Base-by-base conservation (phyloP, 1,284 basidiomycete genomes). In the Afroboletus lepidellus region DNA sequence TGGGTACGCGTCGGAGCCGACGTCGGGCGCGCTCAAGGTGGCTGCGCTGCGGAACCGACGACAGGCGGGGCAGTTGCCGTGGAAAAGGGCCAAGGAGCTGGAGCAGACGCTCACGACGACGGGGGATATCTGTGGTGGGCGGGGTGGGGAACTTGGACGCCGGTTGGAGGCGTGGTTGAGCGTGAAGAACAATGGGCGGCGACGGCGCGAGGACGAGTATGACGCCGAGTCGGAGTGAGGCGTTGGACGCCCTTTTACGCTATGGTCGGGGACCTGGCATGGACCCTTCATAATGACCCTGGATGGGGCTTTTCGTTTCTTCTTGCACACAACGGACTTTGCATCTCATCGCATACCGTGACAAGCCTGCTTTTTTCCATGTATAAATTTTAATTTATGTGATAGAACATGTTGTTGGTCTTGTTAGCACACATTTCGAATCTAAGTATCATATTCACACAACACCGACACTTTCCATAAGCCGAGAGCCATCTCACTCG, bases 121-220 rank as follows among this genome's bases (percentile, higher is more conserved):
- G 18, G 87, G 87, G 0, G 87, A 89, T 65, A 78, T 84, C 21
- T 89, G 87, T 63, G 86, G 86, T 39, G 87, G 87, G 29, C 76
- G 84, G 6, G 87, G 87, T 0, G 87, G 87, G 5, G 87, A 90
- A 71, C 71, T 90, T 7, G 87, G 87, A 23, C 70, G 85, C 44
- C 69, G 87, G 49, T 69, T 90, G 47, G 87, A 90, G 66, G 87
- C 84, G 36, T 86, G 85, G 83, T 69, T 90, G 58, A 78, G 69
- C 21, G 54, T 57, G 16, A 56, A 57, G 24, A 57, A 47, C 43
- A 51, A 68, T 7, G 57, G 53, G 9, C 30, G 18, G 15, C 56
- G 60, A 29, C 41, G 53, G 36, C 1, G 16, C 1, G 21, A 12
- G 21, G 36, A 46, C 27, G 59, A 60, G 34, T 44, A 54, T 34